These are phyloP conservation scores for Chrysanthemum makinoi DNA, from an alignment of 129 eudicot species.

Conservation along the genomic window DNA sequence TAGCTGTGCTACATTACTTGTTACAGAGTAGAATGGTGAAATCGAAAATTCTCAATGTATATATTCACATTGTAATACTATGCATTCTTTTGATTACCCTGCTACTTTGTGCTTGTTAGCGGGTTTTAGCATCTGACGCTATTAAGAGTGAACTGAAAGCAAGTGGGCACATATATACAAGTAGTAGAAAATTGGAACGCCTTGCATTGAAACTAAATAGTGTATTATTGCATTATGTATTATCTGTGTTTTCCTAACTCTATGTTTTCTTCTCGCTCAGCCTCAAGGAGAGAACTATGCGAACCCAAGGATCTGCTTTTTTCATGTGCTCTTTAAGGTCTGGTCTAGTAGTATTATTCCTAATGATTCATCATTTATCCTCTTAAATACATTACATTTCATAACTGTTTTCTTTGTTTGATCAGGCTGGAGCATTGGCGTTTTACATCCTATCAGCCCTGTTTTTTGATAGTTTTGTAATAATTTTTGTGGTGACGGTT, in stretches of 20 bases:
- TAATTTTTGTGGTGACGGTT: conserved; percentile 93
- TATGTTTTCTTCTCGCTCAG: conserved; percentile 39
- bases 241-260: not conserved
- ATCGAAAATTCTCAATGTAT: too few relatives aligned
- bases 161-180: not conserved
- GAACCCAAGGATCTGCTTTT: conserved; percentile 87
- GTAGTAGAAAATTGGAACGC: conserved; percentile 2
- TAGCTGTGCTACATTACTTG: too few relatives aligned
- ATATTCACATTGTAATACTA: too few relatives aligned
- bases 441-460: conserved; percentile 91
- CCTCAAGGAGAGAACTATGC: conserved; percentile 80
- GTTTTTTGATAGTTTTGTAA: conserved; percentile 77
- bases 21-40: too few relatives aligned
- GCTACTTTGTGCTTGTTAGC: too few relatives aligned
- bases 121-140: too few relatives aligned
- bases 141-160: not conserved
- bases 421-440: conserved; percentile 94
- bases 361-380: not conserved
- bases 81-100: too few relatives aligned
- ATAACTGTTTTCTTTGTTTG: not conserved
- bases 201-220: not conserved
- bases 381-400: not conserved
- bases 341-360: conserved; percentile 1
- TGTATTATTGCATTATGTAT: conserved; percentile 4
- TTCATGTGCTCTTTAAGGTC: conserved; percentile 97